phyloP scores from a whole-genome alignment of 805 yeast genomes.

The Barnettozyma siamensis region DNA sequence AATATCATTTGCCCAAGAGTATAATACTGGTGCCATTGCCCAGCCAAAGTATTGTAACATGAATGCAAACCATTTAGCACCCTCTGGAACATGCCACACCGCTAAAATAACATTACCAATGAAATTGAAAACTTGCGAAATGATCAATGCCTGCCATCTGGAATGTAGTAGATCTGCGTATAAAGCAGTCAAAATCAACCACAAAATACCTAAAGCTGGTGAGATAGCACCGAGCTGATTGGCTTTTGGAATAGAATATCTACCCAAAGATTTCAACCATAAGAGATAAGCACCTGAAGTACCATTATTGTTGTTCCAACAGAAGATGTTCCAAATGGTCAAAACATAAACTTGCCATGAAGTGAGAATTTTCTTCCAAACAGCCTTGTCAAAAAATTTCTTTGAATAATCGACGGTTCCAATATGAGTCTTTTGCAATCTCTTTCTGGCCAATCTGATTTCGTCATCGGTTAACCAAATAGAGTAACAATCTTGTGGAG shows the following conservation, averaged over 20 bases:
- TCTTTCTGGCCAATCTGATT: conserved; percentile 43
- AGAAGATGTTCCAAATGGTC: conserved; percentile 45
- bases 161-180: conserved; percentile 32
- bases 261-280: conserved; percentile 47
- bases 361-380: conserved; percentile 48
- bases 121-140: conserved; percentile 42
- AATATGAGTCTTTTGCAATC: conserved; percentile 33
- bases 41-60: conserved; percentile 30
- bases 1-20: conserved; percentile 57
- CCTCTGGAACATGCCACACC: conserved; percentile 45
- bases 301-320: conserved; percentile 51
- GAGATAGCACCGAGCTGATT: conserved; percentile 38
- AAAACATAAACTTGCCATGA: conserved; percentile 57
- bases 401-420: conserved; percentile 22
- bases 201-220: conserved; percentile 29
- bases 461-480: conserved; percentile 52
- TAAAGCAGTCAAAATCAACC: conserved; percentile 7
- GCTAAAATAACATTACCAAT: conserved; percentile 44
- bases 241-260: conserved; percentile 32
- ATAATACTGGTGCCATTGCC: conserved; percentile 54
- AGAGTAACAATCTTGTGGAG: conserved; percentile 54
- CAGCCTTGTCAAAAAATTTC: conserved; percentile 34
- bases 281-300: conserved; percentile 33
- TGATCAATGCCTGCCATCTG: conserved; percentile 34
- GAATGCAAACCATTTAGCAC: conserved; percentile 54